phyloP scores from a whole-genome alignment of 106 monocot genomes.

The Apostasia ramifera region DNA sequence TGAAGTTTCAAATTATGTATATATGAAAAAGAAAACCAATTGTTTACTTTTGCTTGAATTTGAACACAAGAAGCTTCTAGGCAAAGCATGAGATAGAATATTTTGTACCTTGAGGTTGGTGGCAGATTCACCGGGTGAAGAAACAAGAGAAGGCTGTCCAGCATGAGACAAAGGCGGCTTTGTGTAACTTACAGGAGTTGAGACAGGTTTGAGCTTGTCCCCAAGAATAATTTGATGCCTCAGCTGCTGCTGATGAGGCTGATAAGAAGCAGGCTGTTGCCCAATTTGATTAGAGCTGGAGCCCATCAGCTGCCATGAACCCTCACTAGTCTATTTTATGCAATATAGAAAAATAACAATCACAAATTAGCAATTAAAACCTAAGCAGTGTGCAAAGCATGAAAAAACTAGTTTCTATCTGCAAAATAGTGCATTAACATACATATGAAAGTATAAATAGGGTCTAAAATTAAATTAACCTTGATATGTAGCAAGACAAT shows the following conservation, averaged over 20 bases:
- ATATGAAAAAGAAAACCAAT: too few species aligned
- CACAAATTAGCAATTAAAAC: neutral
- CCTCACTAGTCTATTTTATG: conserved; percentile 25
- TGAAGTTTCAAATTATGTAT: neutral
- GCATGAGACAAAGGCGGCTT: conserved; percentile 26
- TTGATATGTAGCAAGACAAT: too few species aligned
- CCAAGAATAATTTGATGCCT: conserved; percentile 69
- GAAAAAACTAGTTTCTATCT: neutral
- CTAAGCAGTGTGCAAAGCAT: neutral
- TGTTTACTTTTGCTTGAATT: too few species aligned
- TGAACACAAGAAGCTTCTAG: too few species aligned
- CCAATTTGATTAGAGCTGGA: conserved; percentile 31
- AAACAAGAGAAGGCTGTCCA: conserved; percentile 26
- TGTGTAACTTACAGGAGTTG: conserved; percentile 19
- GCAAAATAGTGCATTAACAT: neutral
- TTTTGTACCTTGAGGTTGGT: conserved; percentile 50
- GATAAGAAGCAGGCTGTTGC: conserved; percentile 22
- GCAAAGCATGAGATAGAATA: neutral
- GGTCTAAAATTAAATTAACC: too few species aligned
- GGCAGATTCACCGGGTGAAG: conserved; percentile 45
- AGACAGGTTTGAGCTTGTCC: conserved; percentile 42
- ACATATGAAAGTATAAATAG: neutral
- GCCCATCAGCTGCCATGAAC: conserved; percentile 52
- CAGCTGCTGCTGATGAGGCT: conserved; percentile 46
- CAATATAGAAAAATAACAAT: neutral